Evolutionary conservation across 129 eudicot genomes (phyloP), one percentile per base, ranked within the genome.

Genomic region (Escallonia herrerae): DNA sequence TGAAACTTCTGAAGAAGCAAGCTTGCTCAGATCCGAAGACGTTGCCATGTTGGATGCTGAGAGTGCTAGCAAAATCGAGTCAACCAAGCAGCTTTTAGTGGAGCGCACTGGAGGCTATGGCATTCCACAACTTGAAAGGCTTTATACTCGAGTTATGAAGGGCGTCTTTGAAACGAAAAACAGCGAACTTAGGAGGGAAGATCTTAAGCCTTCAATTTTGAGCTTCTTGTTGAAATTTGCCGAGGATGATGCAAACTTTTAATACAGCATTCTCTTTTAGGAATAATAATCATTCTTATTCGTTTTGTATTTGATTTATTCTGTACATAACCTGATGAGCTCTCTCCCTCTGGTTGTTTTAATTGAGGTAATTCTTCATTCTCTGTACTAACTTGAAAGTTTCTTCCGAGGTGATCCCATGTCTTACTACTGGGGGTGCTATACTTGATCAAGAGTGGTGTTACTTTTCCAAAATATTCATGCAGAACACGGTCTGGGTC

Each of bases 51-150:
- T 75, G 4, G 91, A 91, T 76, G 78, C 33, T 10, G 95, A 77
- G 61, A 68, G 63, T 22, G 71, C 79, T 15, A 38, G 70, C 62
- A 80, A 87, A 74, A 73, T 76, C 4, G 95, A 84, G 47, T 62
- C 83, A 7, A 72, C 80, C 56, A 91, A 87, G 79, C 64, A 79
- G 66, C 76, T 67, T 6, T 75, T 91, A 8, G 62, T 84, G 83
- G 90, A 81, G 44, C 79, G 72, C 12, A 80, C 95, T 1, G 49
- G 65, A 7, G 83, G 75, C 43, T 91, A 85, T 68, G 90, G 84
- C 48, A 74, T 91, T 60, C 96, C 97, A 6, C 89, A 85, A 73
- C 83, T 91, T 10, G 97, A 91, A 77, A 85, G 95, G 73, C 77
- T 91, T 40, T 91, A 87, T 68, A 78, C 86, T 7, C 85, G 81